Conservation (phyloP, 2,329 filamentous ascomycete species). For the Calonectria leucothoes region DNA sequence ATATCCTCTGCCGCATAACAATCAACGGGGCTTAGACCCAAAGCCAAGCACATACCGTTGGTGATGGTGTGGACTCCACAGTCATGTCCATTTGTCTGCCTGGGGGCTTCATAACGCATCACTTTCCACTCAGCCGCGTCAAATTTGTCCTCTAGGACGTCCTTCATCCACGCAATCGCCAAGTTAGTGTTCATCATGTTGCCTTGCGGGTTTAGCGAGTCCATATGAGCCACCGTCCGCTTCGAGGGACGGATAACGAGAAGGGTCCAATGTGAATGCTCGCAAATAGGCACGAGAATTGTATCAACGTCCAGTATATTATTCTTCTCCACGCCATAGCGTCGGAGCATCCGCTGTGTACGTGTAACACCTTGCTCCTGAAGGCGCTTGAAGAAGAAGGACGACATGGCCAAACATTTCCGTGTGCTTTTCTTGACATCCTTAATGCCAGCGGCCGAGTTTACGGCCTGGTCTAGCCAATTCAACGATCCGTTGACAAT, state of each 20-base stretch:
- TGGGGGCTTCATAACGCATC: conserved; percentile 60
- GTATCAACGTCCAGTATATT: conserved; percentile 75
- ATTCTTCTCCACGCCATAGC: conserved; percentile 65
- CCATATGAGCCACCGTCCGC: conserved; percentile 74
- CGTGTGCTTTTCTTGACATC: conserved; percentile 61
- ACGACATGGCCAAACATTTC: conserved; percentile 72
- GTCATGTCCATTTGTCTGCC: conserved; percentile 76
- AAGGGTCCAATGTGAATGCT: conserved; percentile 76
- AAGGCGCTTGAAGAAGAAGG: conserved; percentile 73
- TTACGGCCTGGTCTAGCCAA: conserved; percentile 70
- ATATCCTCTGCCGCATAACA: conserved; percentile 66
- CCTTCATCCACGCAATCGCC: conserved; percentile 66
- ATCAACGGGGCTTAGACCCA: conserved; percentile 64
- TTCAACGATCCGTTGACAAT: conserved; percentile 76
- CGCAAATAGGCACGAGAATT: conserved; percentile 77
- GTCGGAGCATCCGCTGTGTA: conserved; percentile 67
- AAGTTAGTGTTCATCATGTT: conserved; percentile 52
- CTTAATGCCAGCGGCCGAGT: conserved; percentile 65
- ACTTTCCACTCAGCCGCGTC: conserved; percentile 69
- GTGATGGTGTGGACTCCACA: conserved; percentile 83
- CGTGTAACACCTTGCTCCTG: conserved; percentile 58
- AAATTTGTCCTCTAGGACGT: conserved; percentile 66
- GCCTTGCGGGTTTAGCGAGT: conserved; percentile 67
- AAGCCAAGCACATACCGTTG: conserved; percentile 73
- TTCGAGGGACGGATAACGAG: conserved; percentile 72